Conservation (phyloP, 2,329 filamentous ascomycete genomes). For the Alternaria sp. region DNA sequence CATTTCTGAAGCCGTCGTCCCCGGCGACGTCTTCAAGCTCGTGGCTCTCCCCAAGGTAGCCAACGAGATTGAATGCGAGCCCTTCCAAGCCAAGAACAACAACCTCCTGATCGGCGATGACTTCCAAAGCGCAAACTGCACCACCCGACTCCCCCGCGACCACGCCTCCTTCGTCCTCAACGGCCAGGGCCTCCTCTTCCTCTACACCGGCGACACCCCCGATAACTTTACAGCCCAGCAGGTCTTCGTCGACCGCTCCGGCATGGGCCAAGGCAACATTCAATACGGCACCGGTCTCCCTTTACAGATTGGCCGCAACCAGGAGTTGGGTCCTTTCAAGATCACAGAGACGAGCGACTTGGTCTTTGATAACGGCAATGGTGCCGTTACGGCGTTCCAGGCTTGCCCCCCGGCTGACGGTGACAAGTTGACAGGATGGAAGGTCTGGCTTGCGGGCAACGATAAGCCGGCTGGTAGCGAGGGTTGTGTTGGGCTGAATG, state of each 20-base stretch:
- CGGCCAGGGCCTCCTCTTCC: neutral
- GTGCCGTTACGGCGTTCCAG: neutral
- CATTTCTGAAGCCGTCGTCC: neutral
- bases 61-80: neutral
- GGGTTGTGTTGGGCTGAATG: slow-evolving; percentile 1
- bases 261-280: neutral
- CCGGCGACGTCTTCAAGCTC: slow-evolving; percentile 6
- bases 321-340: neutral
- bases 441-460: neutral
- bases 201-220: neutral
- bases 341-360: neutral
- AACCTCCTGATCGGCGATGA: neutral
- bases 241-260: neutral
- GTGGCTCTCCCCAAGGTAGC: slow-evolving; percentile 3
- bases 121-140: neutral
- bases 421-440: neutral
- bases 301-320: neutral
- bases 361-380: neutral
- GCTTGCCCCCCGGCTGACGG: neutral
- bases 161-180: neutral
- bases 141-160: neutral
- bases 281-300: neutral
- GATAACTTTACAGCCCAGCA: neutral
- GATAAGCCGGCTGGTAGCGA: neutral
- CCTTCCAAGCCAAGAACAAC: neutral